phyloP scores from a whole-genome alignment of 805 yeast species.

The Scheffersomyces spartinae region DNA sequence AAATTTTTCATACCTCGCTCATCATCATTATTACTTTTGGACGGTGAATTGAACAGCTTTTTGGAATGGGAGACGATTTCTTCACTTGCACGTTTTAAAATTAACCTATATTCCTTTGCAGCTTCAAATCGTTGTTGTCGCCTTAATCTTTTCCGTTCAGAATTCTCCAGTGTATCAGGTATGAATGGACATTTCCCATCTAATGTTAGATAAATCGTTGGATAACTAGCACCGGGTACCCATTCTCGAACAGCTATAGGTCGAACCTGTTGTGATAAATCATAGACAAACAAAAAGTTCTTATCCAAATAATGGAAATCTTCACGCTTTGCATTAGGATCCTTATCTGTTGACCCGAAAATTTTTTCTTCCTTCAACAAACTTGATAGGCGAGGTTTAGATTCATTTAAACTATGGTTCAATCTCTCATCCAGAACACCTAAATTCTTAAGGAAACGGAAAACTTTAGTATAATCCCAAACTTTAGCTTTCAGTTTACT shows the following conservation, averaged over 20 bases:
- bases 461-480: slow-evolving; percentile 81
- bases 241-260: slow-evolving; percentile 83
- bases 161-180: slow-evolving; percentile 36
- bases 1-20: too few relatives aligned
- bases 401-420: too few relatives aligned
- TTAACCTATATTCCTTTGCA: slow-evolving; percentile 28
- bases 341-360: slow-evolving; percentile 81
- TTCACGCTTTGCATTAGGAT: slow-evolving; percentile 73
- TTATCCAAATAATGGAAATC: slow-evolving; percentile 75
- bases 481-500: slow-evolving; percentile 54
- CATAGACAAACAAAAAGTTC: slow-evolving; percentile 65
- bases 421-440: slow-evolving; percentile 27
- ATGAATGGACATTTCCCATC: slow-evolving; percentile 79
- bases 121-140: slow-evolving; percentile 29
- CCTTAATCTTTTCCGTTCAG: slow-evolving; percentile 27
- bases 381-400: slow-evolving; percentile 45
- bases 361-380: slow-evolving; percentile 75
- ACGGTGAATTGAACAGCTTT: too few relatives aligned
- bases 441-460: slow-evolving; percentile 61
- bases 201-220: slow-evolving; percentile 48
- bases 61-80: too few relatives aligned
- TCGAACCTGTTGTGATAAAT: slow-evolving; percentile 61
- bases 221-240: slow-evolving; percentile 30
- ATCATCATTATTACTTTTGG: too few relatives aligned
- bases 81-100: slow-evolving; percentile 21